Evolutionary conservation across 1,139 yeast genomes (phyloP).

Genomic region (Candida sp.): DNA sequence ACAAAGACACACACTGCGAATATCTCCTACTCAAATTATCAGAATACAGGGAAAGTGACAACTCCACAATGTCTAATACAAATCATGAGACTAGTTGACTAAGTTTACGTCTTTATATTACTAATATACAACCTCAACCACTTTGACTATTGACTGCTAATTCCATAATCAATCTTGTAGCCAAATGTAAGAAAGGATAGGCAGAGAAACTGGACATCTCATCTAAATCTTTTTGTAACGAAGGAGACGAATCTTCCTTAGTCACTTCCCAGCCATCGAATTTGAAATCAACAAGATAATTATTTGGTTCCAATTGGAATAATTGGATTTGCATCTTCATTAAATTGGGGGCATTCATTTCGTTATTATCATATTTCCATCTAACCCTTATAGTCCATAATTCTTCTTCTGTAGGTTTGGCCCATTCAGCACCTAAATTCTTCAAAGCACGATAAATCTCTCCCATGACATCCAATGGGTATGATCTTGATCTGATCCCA

Average conservation of each 20-base stretch:
- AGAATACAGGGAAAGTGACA: no score
- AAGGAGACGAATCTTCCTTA: constrained; percentile 7
- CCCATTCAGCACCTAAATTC: constrained; percentile 97
- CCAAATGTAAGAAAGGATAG: constrained; percentile 89
- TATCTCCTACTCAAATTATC: no score
- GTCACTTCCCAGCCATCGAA: constrained; percentile 92
- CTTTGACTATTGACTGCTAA: constrained; percentile 73
- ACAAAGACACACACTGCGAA: no score
- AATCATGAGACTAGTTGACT: no score
- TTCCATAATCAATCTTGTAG: constrained; percentile 93
- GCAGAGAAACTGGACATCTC: constrained; percentile 86
- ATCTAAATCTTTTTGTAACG: constrained; percentile 46
- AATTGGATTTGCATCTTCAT: constrained; percentile 98
- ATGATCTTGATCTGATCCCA: constrained; percentile 93
- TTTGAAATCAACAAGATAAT: constrained; percentile 93
- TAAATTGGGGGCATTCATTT: constrained; percentile 31
- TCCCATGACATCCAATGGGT: constrained; percentile 98
- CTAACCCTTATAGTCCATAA: constrained; percentile 97
- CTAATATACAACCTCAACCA: constrained; percentile 7
- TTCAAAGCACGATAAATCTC: constrained; percentile 94
- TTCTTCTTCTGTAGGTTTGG: constrained; percentile 88
- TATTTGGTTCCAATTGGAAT: constrained; percentile 93
- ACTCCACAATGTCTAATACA: no score
- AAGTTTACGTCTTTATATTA: neutral
- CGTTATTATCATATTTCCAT: constrained; percentile 74